Evolutionary conservation across 768 basidiomycete species (phyloP).

Genomic region (Termitomyces sp.): DNA sequence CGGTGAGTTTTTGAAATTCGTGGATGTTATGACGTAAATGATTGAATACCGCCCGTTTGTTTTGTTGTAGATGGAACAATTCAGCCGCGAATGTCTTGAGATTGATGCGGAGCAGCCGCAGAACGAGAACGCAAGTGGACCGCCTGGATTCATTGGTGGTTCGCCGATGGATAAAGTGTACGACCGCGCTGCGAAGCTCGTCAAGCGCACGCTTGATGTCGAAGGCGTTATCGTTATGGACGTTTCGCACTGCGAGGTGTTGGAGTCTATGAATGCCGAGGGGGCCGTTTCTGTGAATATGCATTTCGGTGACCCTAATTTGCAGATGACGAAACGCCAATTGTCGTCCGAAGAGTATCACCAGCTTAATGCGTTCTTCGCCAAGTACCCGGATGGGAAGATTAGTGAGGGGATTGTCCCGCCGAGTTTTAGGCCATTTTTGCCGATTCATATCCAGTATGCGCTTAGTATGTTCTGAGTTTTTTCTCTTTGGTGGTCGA

Average conservation of each 20-base stretch:
- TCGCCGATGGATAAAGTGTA: conserved; percentile 85
- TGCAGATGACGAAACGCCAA: conserved; percentile 47
- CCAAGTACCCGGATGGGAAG: conserved; percentile 78
- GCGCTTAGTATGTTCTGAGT: conserved; percentile 64
- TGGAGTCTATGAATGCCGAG: conserved; percentile 65
- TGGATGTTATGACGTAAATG: background rate
- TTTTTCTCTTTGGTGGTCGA: background rate
- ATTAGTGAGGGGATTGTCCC: conserved; percentile 87
- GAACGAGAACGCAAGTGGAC: conserved; percentile 30
- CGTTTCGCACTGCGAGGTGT: conserved; percentile 84
- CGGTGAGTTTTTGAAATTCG: conserved; percentile 41
- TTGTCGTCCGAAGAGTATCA: conserved; percentile 71
- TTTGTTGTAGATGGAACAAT: conserved; percentile 80
- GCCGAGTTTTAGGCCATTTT: conserved; percentile 73
- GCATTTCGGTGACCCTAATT: conserved; percentile 62
- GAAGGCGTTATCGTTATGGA: conserved; percentile 93
- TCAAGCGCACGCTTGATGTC: conserved; percentile 86
- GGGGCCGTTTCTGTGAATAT: conserved; percentile 65
- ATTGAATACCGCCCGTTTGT: background rate
- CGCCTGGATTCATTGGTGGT: conserved; percentile 32
- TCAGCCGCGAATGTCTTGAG: conserved; percentile 92
- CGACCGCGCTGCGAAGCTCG: conserved; percentile 84
- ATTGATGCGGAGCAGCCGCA: conserved; percentile 61
- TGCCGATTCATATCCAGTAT: conserved; percentile 82
- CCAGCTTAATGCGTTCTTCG: conserved; percentile 73